Base-by-base conservation (phyloP, 1,284 basidiomycete species). In the Phellopilus nigrolimitatus region DNA sequence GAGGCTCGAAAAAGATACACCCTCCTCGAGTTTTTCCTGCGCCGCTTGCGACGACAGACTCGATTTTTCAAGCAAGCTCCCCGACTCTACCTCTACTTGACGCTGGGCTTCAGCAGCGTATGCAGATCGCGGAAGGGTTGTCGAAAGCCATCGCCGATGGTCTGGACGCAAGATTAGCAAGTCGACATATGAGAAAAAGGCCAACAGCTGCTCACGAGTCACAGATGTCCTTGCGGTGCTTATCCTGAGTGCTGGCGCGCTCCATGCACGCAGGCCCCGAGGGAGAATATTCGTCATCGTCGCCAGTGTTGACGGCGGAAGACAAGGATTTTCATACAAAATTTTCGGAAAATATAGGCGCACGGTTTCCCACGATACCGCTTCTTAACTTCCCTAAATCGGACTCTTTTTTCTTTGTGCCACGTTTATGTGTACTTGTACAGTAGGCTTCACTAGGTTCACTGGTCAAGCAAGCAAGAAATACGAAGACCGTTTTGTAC, bases 1-100 rank as follows among this genome's bases (percentile, higher is more conserved):
- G 21, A 84, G 64, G 12, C 68, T 63, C 21, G 60, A 49, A 63
- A 83, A 82, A 0, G 68, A 64, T 1, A 63, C 21, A 6, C 24
- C 43, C 15, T 53, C n/a, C n/a, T n/a, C n/a, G n/a, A n/a, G n/a
- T n/a, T n/a, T n/a, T n/a, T n/a, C n/a, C n/a, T n/a, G n/a, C n/a
- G n/a, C n/a, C 12, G 42, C 4, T 45, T n/a, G 8, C 42, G 4
- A 17, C 9, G 5, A 4, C 9, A 10, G 10, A 7, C 10, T 9
- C 17, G 5, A 19, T 41, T 19, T 9, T 41, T 41, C 9, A 7
- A 22, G 13, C 39, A 41, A 21, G 10, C 4, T 41, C 25, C 7
- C n/a, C 39, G n/a, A 15, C 7, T 39, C 19, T 7, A 12, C 13
- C 10, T 36, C 34, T n/a, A 9, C 7, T n/a, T 7, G 5, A 36